Evolutionary conservation across 129 eudicot species (phyloP).

Genomic region (Kitagawia praeruptora): DNA sequence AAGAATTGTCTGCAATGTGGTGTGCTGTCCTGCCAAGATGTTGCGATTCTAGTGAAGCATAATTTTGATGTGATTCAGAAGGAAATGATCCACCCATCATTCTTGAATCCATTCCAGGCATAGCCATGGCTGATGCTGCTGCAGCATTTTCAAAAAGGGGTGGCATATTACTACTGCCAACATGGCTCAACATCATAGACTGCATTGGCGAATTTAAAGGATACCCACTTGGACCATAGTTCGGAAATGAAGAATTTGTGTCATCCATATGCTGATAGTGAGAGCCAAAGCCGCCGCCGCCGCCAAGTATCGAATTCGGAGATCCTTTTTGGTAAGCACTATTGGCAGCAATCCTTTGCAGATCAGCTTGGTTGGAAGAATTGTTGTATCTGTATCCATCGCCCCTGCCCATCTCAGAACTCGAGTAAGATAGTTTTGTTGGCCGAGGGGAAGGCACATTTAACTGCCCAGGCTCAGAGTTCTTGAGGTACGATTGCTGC

Average conservation of each 20-base stretch:
- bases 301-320: slow-evolving; percentile 23
- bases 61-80: slow-evolving; percentile 25
- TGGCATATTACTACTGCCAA: slow-evolving; percentile 56
- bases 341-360: slow-evolving; percentile 29
- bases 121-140: slow-evolving; percentile 74
- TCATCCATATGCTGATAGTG: slow-evolving; percentile 59
- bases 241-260: slow-evolving; percentile 47
- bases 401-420: slow-evolving; percentile 22
- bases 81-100: slow-evolving; percentile 36
- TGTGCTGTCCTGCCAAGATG: slow-evolving; percentile 40
- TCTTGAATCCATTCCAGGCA: slow-evolving; percentile 76
- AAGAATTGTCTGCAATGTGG: slow-evolving; percentile 42
- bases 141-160: slow-evolving; percentile 91
- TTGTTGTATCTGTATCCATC: slow-evolving; percentile 21
- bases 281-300: slow-evolving; percentile 46
- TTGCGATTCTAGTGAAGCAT: slow-evolving; percentile 47
- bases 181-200: slow-evolving; percentile 55
- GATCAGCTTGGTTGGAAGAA: slow-evolving; percentile 19
- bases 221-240: slow-evolving; percentile 59
- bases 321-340: slow-evolving; percentile 49
- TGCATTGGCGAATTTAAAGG: slow-evolving; percentile 44
- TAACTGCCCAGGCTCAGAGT: slow-evolving; percentile 28
- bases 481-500: slow-evolving; percentile 35
- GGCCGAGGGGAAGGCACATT: slow-evolving; percentile 31
- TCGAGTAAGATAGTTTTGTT: slow-evolving; percentile 18